Evolutionary conservation across 116 monocot species (phyloP), one percentile per base, ranked within the genome.

Genomic region (Trichopus zeylanicus): DNA sequence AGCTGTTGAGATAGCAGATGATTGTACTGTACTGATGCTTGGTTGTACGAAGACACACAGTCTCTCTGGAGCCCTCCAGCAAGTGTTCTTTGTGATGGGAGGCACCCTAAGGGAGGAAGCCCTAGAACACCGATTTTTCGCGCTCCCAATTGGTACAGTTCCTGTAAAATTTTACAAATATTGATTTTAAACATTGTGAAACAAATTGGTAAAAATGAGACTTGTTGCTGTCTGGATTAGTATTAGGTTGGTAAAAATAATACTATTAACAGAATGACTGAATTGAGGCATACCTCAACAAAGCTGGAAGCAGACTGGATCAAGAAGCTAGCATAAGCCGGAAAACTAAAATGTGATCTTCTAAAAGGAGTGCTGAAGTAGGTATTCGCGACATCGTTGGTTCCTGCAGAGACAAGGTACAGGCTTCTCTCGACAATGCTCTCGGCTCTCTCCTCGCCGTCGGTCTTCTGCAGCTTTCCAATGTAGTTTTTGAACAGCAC

Each of bases 101-200:
- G 15, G 23, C 82, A 83, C 15, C 82, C 82, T 46, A 83, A 31
- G 16, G 82, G 82, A 53, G 82, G 77, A 46, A 70, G 25, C 8
- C 82, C 73, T 21, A 63, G 37, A 16, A 82, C 42, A 20, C 23
- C 59, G 18, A 83, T 71, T n/a, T 38, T 74, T 54, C 64, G 37
- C 21, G 82, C 82, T 4, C 82, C 82, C 26, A 48, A 32, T 11
- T 48, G 52, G 58, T 74, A 49, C 7, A 83, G 26, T 16, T 77
- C 70, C 78, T 78, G 29, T 26, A 9, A 46, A 55, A 22, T 29
- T n/a, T n/a, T n/a, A n/a, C n/a, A n/a, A n/a, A n/a, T n/a, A n/a
- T n/a, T n/a, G n/a, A n/a, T n/a, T n/a, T n/a, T n/a, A n/a, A n/a
- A n/a, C n/a, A n/a, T n/a, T n/a, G n/a, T n/a, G n/a, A n/a, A n/a